Evolutionary conservation across 805 yeast species (phyloP).

Genomic region (Ogataea methanolica): DNA sequence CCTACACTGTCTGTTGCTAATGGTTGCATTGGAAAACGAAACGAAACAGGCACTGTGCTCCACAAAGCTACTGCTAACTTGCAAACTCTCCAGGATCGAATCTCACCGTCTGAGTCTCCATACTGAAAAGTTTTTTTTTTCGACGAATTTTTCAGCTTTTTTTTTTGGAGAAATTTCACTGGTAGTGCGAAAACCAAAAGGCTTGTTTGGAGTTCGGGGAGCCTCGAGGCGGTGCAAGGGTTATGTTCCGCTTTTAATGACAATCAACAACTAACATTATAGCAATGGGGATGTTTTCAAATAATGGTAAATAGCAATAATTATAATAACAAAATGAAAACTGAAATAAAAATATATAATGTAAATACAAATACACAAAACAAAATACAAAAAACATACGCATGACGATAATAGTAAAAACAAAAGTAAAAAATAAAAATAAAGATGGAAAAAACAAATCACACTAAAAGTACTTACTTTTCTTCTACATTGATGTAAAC

Average conservation of each 20-base stretch:
- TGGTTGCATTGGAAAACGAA: too few species aligned
- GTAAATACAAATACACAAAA: neutral
- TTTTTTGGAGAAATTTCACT: too few species aligned
- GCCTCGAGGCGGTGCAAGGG: neutral
- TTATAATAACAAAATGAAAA: too few species aligned
- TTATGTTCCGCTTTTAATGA: neutral
- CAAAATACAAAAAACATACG: neutral
- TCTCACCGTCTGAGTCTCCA: neutral
- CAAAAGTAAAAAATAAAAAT: neutral
- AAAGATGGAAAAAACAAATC: neutral
- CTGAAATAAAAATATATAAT: neutral
- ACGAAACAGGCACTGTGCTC: too few species aligned
- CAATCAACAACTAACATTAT: too few species aligned
- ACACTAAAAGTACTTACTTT: neutral
- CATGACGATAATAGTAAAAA: neutral
- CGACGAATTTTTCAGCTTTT: neutral
- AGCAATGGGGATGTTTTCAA: neutral
- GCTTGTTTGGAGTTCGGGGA: too few species aligned
- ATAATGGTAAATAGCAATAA: neutral
- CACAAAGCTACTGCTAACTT: too few species aligned
- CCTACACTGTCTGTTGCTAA: too few species aligned
- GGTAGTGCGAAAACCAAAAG: too few species aligned
- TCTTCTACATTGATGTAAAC: constrained; percentile 21
- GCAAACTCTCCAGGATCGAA: too few species aligned
- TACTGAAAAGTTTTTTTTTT: neutral